These are phyloP conservation scores for Clonostachys rosea DNA, from an alignment of 2,329 filamentous ascomycete species.

Conservation along the genomic window DNA sequence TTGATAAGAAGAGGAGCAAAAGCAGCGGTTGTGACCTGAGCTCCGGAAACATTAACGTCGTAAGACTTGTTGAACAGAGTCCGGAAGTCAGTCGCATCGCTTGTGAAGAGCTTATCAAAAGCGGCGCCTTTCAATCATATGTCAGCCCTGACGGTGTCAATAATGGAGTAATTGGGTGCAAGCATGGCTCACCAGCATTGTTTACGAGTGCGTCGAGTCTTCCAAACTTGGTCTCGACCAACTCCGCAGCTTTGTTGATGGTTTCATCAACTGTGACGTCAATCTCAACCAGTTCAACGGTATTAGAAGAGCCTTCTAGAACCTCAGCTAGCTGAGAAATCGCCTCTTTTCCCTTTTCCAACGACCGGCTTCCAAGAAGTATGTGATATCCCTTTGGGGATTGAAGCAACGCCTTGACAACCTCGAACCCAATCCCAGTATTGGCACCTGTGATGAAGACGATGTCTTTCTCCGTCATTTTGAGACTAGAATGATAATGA, in stretches of 20 bases:
- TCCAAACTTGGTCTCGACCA: constrained; percentile 7
- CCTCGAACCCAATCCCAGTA: constrained; percentile 17
- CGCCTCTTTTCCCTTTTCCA: constrained; percentile 12
- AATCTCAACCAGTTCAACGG: constrained; percentile 6
- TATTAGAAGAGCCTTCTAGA: not conserved
- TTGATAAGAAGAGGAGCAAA: constrained; percentile 33
- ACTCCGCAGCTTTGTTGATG: constrained; percentile 8
- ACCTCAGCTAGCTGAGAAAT: constrained; percentile 1
- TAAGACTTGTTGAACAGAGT: not conserved
- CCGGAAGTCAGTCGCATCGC: not conserved
- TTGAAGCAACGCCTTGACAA: constrained; percentile 11
- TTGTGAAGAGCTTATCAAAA: not conserved
- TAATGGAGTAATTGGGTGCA: too few relatives aligned
- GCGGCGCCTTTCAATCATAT: not conserved
- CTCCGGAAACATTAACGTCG: not conserved
- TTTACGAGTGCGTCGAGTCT: constrained; percentile 17
- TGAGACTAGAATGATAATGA: too few relatives aligned
- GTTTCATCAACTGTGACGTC: constrained; percentile 10
- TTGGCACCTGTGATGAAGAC: constrained; percentile 7
- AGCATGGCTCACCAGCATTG: constrained; percentile 15
- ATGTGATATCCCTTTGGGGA: constrained; percentile 12
- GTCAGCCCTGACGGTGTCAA: too few relatives aligned
- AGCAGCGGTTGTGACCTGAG: constrained; percentile 18
- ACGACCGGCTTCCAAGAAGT: constrained; percentile 15
- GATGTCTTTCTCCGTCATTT: not conserved